Percentiles rank a stretch among this genome's conserved stretches.
phyloP scores from a whole-genome alignment of 148 eudicot species.

The Selenicereus undatus region DNA sequence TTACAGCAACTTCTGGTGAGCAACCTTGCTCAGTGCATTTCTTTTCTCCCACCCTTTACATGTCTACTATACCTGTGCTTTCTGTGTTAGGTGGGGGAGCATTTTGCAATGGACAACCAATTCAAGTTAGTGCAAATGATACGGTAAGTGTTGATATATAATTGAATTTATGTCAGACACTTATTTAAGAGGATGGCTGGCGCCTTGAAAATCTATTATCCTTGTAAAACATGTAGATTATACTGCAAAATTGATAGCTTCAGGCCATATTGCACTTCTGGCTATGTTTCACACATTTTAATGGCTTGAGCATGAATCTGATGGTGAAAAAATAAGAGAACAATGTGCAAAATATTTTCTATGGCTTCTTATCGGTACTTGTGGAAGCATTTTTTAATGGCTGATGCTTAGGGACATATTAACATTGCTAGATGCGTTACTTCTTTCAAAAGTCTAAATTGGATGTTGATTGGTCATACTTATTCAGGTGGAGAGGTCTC shows the following conservation, averaged over 20 bases:
- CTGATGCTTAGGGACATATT: too few relatives aligned
- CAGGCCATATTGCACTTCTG: neutral
- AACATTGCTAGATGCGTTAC: too few relatives aligned
- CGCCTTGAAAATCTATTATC: neutral
- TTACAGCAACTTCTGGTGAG: constrained; percentile 90
- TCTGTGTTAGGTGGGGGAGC: constrained; percentile 80
- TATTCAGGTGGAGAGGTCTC: constrained; percentile 77
- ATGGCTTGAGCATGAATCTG: neutral
- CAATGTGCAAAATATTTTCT: too few relatives aligned
- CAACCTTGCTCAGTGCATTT: constrained; percentile 18
- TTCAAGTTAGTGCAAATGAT: constrained; percentile 74
- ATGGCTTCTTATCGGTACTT: too few relatives aligned
- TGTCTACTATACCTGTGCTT: constrained; percentile 12
- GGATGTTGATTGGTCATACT: neutral
- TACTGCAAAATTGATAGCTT: neutral
- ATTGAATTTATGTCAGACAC: neutral
- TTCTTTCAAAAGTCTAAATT: too few relatives aligned
- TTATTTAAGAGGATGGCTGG: neutral
- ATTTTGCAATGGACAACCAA: constrained; percentile 75
- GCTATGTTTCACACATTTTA: neutral
- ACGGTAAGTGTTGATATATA: constrained; percentile 46
- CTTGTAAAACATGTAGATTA: too few relatives aligned
- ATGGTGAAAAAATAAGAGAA: neutral
- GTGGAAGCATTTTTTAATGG: too few relatives aligned
- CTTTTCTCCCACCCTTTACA: neutral